Conservation (phyloP, 2,329 filamentous ascomycete genomes). For the Aphanocladium album region DNA sequence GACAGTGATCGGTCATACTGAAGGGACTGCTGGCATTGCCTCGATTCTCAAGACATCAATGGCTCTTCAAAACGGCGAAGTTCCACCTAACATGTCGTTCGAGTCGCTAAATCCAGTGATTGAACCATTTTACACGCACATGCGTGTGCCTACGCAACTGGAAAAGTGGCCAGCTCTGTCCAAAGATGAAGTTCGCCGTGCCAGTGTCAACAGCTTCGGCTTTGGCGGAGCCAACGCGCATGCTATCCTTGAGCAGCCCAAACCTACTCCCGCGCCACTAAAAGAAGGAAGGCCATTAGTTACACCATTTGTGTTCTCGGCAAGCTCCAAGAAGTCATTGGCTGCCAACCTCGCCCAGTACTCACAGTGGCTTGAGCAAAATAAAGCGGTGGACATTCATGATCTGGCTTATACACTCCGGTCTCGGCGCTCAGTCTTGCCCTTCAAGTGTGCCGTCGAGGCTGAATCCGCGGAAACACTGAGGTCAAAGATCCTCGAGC, state of each 20-base stretch:
- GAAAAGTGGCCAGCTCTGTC: background rate
- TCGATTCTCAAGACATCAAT: conserved; percentile 43
- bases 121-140: conserved; percentile 5
- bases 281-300: background rate
- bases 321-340: too few species aligned
- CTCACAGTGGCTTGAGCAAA: too few species aligned
- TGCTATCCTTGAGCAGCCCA: conserved; percentile 13
- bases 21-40: conserved; percentile 41
- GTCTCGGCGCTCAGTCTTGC: too few species aligned
- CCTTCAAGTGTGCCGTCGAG: too few species aligned
- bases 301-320: too few species aligned
- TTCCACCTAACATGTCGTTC: conserved; percentile 43
- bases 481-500: too few species aligned
- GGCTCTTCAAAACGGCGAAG: conserved; percentile 39
- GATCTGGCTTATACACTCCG: too few species aligned
- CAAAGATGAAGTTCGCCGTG: background rate
- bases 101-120: conserved; percentile 41
- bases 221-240: conserved; percentile 40
- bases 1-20: conserved; percentile 43
- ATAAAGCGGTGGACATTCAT: too few species aligned
- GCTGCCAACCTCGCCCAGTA: too few species aligned
- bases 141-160: conserved; percentile 13
- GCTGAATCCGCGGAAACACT: too few species aligned
- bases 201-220: conserved; percentile 37
- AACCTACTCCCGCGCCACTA: background rate